Base-by-base conservation (phyloP, 192 early-diverging fungal genomes). In the Obelidium mucronatum region DNA sequence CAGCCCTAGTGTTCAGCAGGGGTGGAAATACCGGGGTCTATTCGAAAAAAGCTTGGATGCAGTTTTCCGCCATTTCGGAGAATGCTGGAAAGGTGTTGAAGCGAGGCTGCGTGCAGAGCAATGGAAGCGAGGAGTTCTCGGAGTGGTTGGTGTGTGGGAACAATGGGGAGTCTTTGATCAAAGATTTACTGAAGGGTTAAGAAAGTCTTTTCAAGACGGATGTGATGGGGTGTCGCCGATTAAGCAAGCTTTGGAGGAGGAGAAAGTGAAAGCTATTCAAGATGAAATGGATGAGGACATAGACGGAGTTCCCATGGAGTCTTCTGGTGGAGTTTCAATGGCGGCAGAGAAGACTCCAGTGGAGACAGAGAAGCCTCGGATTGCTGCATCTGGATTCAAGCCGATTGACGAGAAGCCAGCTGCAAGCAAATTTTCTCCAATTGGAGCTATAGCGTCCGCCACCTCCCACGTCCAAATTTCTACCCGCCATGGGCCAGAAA, bases 141-240 rank as follows among this genome's bases (percentile, higher is more conserved):
- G 80, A 6, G 87, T 94, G 4, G 76, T 98, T 42, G 83, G 81
- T 2, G 91, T 93, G 17, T 98, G 95, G 96, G 94, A 98, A 74
- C 89, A 83, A 44, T 95, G 96, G 93, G 92, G 93, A 80, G 86
- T 98, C 22, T 98, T 94, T 79, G 90, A 93, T 6, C 81, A 87
- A 60, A 80, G 84, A 26, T 91, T 89, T 63, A 87, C 89, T 39
- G 90, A 89, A 42, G 79, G 84, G 42, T 77, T 93, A 62, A 73
- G 82, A 24, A 79, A 52, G 15, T 70, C 79, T 3, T 91, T 93
- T 69, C 78, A 82, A 75, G 84, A 87, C 24, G 79, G 81, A 65
- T 6, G 59, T 4, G 13, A 11, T 13, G 60, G 44, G 40, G 58
- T n/a, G 13, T 15, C 1, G 59, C 37, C 26, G 48, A 64, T 19